Percentiles rank a stretch among this genome's conserved stretches.
Evolutionary conservation across 225 moss, liverwort and hornwort genomes (phyloP).

Genomic region (Sphagnum tenellum): DNA sequence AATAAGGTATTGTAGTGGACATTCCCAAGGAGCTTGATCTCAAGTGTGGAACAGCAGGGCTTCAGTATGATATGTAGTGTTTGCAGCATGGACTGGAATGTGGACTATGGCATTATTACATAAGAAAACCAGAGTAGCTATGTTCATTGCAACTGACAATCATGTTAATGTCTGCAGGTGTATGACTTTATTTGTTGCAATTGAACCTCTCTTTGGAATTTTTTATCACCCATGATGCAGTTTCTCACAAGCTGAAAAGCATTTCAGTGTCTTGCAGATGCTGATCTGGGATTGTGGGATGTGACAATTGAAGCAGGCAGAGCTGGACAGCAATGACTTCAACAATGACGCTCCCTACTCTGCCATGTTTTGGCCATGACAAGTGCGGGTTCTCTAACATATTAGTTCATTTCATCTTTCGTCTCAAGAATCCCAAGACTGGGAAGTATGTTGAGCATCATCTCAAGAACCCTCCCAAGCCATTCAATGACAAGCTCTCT

Average conservation of each 20-base stretch:
- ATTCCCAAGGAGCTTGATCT: slow-evolving; percentile 72
- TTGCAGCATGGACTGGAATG: slow-evolving; percentile 82
- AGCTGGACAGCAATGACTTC: slow-evolving; percentile 90
- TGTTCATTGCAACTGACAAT: too few species aligned
- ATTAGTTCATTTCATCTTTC: slow-evolving; percentile 84
- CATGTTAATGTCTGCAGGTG: too few species aligned
- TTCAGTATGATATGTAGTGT: slow-evolving; percentile 81
- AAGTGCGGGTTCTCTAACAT: slow-evolving; percentile 90
- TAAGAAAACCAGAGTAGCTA: too few species aligned
- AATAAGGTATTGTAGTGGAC: slow-evolving; percentile 92
- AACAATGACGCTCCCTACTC: slow-evolving; percentile 94
- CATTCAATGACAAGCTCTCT: slow-evolving; percentile 51
- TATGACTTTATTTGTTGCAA: too few species aligned
- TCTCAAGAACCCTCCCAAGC: slow-evolving; percentile 57
- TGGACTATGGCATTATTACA: slow-evolving; percentile 11
- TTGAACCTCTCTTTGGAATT: too few species aligned
- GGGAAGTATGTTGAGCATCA: slow-evolving; percentile 88
- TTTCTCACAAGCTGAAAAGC: not conserved
- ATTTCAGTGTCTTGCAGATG: not conserved
- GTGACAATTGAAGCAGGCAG: slow-evolving; percentile 48
- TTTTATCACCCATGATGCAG: slow-evolving; percentile 18
- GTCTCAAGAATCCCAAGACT: slow-evolving; percentile 72
- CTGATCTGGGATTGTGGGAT: not conserved
- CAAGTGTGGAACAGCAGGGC: slow-evolving; percentile 56
- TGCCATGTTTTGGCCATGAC: slow-evolving; percentile 92